Conservation (phyloP, 805 yeast species). For the Lipomyces yamadae region DNA sequence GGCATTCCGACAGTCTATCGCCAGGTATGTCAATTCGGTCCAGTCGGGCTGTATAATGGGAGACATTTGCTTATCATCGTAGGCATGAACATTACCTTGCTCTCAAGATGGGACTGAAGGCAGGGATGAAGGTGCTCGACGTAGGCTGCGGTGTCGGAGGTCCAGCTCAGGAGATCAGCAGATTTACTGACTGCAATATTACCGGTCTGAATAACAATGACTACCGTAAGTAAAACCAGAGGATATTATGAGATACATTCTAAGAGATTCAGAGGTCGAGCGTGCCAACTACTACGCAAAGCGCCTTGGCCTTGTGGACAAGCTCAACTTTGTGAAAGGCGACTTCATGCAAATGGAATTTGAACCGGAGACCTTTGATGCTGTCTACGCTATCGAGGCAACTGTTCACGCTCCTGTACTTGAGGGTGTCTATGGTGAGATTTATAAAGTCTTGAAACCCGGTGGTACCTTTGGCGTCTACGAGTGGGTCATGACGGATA, state of each 20-base stretch:
- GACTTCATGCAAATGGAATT: slow-evolving; percentile 99
- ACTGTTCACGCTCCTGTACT: slow-evolving; percentile 96
- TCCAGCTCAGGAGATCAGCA: slow-evolving; percentile 93
- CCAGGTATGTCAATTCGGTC: slow-evolving; percentile 47
- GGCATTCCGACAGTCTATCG: slow-evolving; percentile 90
- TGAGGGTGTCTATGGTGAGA: slow-evolving; percentile 94
- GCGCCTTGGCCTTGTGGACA: slow-evolving; percentile 65
- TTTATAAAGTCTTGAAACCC: slow-evolving; percentile 93
- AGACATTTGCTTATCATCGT: neutral
- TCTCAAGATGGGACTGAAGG: slow-evolving; percentile 75
- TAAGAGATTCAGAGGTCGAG: slow-evolving; percentile 62
- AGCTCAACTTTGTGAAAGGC: slow-evolving; percentile 88
- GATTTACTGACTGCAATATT: slow-evolving; percentile 85
- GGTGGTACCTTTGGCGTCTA: slow-evolving; percentile 98
- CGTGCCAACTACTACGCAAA: slow-evolving; percentile 85
- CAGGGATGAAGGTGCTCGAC: slow-evolving; percentile 86
- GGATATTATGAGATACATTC: neutral
- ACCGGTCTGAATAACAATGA: slow-evolving; percentile 96
- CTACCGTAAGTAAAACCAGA: slow-evolving; percentile 51
- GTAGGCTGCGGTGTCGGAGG: slow-evolving; percentile 99
- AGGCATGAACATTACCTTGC: slow-evolving; percentile 97
- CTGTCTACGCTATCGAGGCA: slow-evolving; percentile 98
- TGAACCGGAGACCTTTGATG: slow-evolving; percentile 86
- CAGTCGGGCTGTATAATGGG: neutral
- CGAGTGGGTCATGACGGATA: slow-evolving; percentile 99